A percentile compares a stretch with the other conserved stretches of the same genome.
These are phyloP conservation scores for Neobulgaria alba DNA, from an alignment of 2,329 filamentous ascomycete genomes.

Conservation along the genomic window DNA sequence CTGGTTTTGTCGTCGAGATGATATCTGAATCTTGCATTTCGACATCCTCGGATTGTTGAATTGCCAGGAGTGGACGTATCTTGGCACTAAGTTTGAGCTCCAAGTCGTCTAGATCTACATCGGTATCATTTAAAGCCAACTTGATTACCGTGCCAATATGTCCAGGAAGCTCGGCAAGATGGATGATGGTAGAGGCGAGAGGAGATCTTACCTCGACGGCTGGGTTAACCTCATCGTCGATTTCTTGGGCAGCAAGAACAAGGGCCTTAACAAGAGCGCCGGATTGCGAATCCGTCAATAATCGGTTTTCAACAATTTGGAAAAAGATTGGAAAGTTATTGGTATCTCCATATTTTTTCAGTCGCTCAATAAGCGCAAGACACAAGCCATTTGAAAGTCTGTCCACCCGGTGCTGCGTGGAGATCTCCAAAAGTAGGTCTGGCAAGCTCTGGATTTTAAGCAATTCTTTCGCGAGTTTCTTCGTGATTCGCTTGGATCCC, in stretches of 20 bases:
- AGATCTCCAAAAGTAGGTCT: constrained; percentile 51
- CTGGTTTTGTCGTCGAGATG: constrained; percentile 23
- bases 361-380: constrained; percentile 52
- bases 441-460: constrained; percentile 54
- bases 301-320: constrained; percentile 48
- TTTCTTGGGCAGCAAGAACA: constrained; percentile 49
- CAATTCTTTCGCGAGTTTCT: constrained; percentile 59
- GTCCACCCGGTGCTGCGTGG: constrained; percentile 57
- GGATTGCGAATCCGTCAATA: constrained; percentile 55
- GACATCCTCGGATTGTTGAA: constrained; percentile 41
- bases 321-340: constrained; percentile 51
- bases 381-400: constrained; percentile 66
- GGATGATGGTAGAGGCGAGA: constrained; percentile 58
- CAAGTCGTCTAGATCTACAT: constrained; percentile 64
- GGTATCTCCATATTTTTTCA: constrained; percentile 51
- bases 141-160: constrained; percentile 55
- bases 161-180: constrained; percentile 51
- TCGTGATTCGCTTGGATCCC: constrained; percentile 59
- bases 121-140: constrained; percentile 55
- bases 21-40: constrained; percentile 38
- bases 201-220: constrained; percentile 51
- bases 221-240: constrained; percentile 45
- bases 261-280: constrained; percentile 58
- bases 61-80: constrained; percentile 48
- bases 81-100: constrained; percentile 67